These are phyloP conservation scores for Amanita phalloides DNA, from an alignment of 768 basidiomycete genomes.

Conservation along the genomic window DNA sequence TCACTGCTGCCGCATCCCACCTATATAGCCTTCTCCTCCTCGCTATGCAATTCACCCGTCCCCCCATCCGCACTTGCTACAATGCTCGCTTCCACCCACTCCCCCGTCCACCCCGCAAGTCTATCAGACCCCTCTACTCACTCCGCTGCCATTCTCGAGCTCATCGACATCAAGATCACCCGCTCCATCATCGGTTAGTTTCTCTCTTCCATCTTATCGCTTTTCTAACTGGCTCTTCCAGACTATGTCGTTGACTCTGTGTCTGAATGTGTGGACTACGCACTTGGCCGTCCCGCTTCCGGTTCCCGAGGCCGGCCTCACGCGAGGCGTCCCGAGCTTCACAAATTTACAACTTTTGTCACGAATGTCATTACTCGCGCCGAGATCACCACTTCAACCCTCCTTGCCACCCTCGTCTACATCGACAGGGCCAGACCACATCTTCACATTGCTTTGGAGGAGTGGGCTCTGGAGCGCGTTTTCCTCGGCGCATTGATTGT, in stretches of 20 bases:
- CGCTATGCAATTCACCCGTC: conserved; percentile 11
- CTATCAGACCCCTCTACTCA: conserved; percentile 58
- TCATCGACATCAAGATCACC: conserved; percentile 56
- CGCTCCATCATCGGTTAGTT: conserved; percentile 54
- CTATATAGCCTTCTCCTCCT: conserved; percentile 18
- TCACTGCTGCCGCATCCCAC: conserved; percentile 16
- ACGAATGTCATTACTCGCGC: conserved; percentile 59
- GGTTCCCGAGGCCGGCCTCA: conserved; percentile 37
- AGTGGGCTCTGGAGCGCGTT: conserved; percentile 84
- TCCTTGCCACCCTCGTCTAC: conserved; percentile 67
- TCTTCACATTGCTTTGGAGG: conserved; percentile 70
- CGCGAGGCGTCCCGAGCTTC: conserved; percentile 38
- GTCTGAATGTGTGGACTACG: conserved; percentile 65
- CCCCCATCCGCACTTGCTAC: conserved; percentile 12
- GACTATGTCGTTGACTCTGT: conserved; percentile 65
- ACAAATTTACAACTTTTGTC: conserved; percentile 56
- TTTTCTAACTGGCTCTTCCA: conserved; percentile 16
- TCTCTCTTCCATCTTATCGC: background rate
- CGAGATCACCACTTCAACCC: conserved; percentile 58
- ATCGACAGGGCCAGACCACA: conserved; percentile 70
- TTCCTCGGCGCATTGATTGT: conserved; percentile 85
- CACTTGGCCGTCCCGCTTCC: conserved; percentile 54
- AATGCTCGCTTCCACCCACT: conserved; percentile 18
- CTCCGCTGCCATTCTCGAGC: conserved; percentile 55
- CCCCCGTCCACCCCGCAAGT: conserved; percentile 30